Percentiles rank a stretch among this genome's conserved stretches.
These are phyloP conservation scores for Cornus controversa DNA, from an alignment of 148 eudicot genomes.

Conservation along the genomic window DNA sequence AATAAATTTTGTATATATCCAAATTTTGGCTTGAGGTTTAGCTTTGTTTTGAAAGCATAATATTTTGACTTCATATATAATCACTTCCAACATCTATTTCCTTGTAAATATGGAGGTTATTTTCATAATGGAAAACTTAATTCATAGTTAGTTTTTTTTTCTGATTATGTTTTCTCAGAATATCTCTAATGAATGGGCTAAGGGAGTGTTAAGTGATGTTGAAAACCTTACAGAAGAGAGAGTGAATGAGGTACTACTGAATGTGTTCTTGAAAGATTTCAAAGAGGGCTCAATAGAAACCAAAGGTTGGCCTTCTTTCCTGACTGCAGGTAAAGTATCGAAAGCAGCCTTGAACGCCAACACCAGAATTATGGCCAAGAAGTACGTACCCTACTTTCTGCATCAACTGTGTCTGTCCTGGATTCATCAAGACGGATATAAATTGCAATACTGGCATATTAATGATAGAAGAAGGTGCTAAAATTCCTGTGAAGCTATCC, in stretches of 20 bases:
- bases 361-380: conserved; percentile 4
- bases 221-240: conserved; percentile 47
- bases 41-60: neutral
- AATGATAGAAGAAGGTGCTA: conserved; percentile 16
- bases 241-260: conserved; percentile 34
- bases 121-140: no score
- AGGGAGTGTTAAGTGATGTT: conserved; percentile 17
- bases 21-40: no score
- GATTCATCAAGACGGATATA: neutral
- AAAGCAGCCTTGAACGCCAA: neutral
- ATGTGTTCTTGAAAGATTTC: conserved; percentile 33
- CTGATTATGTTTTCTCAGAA: no score
- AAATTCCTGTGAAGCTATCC: conserved; percentile 14
- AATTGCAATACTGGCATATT: neutral
- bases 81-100: neutral
- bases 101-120: neutral
- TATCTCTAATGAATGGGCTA: conserved; percentile 27
- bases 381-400: neutral
- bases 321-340: conserved; percentile 10
- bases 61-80: neutral
- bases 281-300: conserved; percentile 16
- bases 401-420: conserved; percentile 9
- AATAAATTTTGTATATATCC: no score
- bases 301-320: conserved; percentile 25
- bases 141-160: no score